phyloP scores from a whole-genome alignment of 176 grass and related monocot species.

The Elaeis guineensis region DNA sequence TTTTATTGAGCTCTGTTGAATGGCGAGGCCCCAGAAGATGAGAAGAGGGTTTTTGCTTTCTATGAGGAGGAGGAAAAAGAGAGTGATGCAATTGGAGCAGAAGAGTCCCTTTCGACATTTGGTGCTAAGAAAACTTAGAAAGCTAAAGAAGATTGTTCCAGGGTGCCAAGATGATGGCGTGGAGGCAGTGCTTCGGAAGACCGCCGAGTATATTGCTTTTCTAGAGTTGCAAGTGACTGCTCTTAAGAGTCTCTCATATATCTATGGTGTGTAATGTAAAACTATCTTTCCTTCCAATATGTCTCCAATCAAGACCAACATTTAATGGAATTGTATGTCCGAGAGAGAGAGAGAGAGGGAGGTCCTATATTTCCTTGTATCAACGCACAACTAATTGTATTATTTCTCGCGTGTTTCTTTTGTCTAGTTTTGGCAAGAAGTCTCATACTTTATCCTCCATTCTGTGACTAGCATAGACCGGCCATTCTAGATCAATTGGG shows the following conservation, averaged over 20 bases:
- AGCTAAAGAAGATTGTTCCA: slow-evolving; percentile 65
- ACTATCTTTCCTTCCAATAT: not conserved
- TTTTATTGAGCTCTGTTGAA: too few relatives aligned
- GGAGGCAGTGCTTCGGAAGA: slow-evolving; percentile 41
- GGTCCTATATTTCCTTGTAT: not conserved
- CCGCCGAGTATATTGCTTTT: slow-evolving; percentile 56
- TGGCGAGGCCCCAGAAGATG: slow-evolving; percentile 13
- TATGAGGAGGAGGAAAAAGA: slow-evolving; percentile 26
- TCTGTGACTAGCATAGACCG: too few relatives aligned
- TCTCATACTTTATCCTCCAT: too few relatives aligned
- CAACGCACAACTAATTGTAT: not conserved
- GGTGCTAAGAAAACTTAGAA: slow-evolving; percentile 49
- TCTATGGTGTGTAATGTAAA: slow-evolving; percentile 39
- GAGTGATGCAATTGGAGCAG: slow-evolving; percentile 2
- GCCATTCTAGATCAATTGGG: too few relatives aligned
- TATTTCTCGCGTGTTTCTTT: not conserved
- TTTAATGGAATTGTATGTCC: not conserved
- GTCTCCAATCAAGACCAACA: not conserved
- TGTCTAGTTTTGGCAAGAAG: too few relatives aligned
- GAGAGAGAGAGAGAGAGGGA: too few relatives aligned
- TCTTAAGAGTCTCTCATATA: slow-evolving; percentile 33
- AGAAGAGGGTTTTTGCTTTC: slow-evolving; percentile 33
- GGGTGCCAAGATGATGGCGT: slow-evolving; percentile 23
- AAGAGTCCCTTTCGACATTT: slow-evolving; percentile 35
- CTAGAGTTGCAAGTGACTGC: slow-evolving; percentile 50